A percentile compares a stretch with the other conserved stretches of the same genome.
Evolutionary conservation across 805 yeast species (phyloP).

Genomic region (Ogataea nitratoaversa): DNA sequence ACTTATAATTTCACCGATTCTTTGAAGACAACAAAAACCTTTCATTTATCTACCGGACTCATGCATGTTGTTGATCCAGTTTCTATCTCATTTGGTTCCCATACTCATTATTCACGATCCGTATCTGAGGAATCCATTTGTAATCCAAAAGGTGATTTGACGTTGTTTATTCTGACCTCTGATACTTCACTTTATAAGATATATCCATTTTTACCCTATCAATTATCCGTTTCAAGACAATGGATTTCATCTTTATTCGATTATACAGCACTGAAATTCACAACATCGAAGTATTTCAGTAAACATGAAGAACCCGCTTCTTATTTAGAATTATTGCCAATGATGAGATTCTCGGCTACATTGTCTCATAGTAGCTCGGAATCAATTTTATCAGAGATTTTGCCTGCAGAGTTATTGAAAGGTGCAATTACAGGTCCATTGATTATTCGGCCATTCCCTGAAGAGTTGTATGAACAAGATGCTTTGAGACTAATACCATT

Average conservation of each 20-base stretch:
- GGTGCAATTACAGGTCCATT: slow-evolving; percentile 46
- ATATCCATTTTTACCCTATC: slow-evolving; percentile 59
- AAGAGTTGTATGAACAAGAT: slow-evolving; percentile 42
- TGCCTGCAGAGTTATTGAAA: slow-evolving; percentile 17
- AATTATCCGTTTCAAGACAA: slow-evolving; percentile 33
- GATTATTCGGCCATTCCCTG: slow-evolving; percentile 51
- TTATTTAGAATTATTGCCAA: slow-evolving; percentile 10
- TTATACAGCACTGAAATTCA: slow-evolving; percentile 18
- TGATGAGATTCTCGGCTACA: slow-evolving; percentile 23
- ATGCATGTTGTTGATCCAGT: slow-evolving; percentile 30
- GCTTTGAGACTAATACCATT: slow-evolving; percentile 30
- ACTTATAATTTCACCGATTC: neutral
- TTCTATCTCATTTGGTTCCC: slow-evolving; percentile 44
- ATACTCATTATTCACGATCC: slow-evolving; percentile 9
- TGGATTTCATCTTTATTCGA: slow-evolving; percentile 29
- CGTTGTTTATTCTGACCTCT: slow-evolving; percentile 46
- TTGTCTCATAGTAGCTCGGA: slow-evolving; percentile 14
- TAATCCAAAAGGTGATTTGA: slow-evolving; percentile 40
- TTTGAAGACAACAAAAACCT: neutral
- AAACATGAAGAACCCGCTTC: slow-evolving; percentile 1
- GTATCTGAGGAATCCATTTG: neutral
- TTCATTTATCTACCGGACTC: slow-evolving; percentile 15
- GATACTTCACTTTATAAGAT: slow-evolving; percentile 59
- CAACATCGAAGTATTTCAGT: slow-evolving; percentile 11
- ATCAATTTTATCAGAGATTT: slow-evolving; percentile 1